phyloP scores from a whole-genome alignment of 2,329 filamentous ascomycete species.

The Cadophora luteo-olivacea region DNA sequence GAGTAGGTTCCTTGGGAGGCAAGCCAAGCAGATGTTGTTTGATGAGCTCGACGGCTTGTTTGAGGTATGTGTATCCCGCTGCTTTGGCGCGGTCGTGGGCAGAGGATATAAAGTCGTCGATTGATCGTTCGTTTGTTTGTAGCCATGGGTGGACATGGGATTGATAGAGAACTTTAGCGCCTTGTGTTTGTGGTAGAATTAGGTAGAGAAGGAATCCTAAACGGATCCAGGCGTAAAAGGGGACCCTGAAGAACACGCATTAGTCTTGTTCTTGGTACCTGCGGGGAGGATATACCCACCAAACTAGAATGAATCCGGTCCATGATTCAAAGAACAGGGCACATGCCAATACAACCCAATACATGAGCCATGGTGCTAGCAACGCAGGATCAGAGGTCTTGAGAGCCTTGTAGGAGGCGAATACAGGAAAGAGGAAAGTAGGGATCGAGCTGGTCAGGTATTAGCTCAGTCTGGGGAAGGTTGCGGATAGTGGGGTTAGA shows the following conservation, averaged over 20 bases:
- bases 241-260: conserved; percentile 63
- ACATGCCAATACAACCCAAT: conserved; percentile 92
- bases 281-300: conserved; percentile 54
- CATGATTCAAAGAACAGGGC: conserved; percentile 85
- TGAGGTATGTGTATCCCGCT: conserved; percentile 78
- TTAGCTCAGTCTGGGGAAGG: conserved; percentile 33
- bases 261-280: conserved; percentile 19
- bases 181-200: conserved; percentile 96
- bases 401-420: conserved; percentile 97
- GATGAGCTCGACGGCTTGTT: conserved; percentile 72
- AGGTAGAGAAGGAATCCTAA: conserved; percentile 90
- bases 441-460: conserved; percentile 70
- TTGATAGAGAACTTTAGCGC: conserved; percentile 85
- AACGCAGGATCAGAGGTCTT: conserved; percentile 89
- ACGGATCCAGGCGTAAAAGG: conserved; percentile 92
- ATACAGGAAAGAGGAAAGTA: conserved; percentile 92
- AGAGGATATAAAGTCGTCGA: conserved; percentile 87
- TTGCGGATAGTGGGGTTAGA: conserved; percentile 35
- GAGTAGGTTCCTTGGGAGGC: conserved; percentile 59
- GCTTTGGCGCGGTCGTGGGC: conserved; percentile 79
- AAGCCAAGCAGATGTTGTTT: conserved; percentile 82
- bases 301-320: conserved; percentile 84
- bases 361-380: conserved; percentile 98
- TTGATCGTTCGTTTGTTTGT: conserved; percentile 81
- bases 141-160: conserved; percentile 88